Evolutionary conservation across 306 rosid genomes (phyloP).

Genomic region (Cucurbita argyrosperma): DNA sequence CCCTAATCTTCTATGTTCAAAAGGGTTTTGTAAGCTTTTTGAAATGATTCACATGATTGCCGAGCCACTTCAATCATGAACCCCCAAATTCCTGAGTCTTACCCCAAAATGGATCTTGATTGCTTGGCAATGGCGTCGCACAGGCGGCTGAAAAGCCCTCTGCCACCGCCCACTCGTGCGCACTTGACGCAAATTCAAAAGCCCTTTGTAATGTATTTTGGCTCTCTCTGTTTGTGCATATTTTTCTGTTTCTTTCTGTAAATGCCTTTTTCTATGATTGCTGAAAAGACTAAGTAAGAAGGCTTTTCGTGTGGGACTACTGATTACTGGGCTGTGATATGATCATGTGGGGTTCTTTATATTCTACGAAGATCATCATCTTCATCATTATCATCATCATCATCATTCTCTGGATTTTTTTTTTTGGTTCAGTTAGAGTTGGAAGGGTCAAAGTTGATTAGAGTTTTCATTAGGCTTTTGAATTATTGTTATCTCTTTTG

Average conservation of each 20-base stretch:
- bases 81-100: neutral
- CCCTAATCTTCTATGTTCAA: neutral
- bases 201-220: neutral
- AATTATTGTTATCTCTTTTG: slow-evolving; percentile 5
- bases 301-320: slow-evolving; percentile 1
- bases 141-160: slow-evolving; percentile 1
- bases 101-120: neutral
- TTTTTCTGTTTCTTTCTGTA: neutral
- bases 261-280: neutral
- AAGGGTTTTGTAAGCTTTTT: neutral
- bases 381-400: neutral
- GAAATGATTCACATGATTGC: neutral
- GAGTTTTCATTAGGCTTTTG: neutral
- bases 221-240: neutral
- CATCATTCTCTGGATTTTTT: neutral
- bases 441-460: neutral
- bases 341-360: neutral
- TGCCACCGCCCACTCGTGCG: neutral
- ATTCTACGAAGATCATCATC: neutral
- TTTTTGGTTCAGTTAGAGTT: neutral
- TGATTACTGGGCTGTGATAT: slow-evolving; percentile 1
- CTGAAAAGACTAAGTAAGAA: neutral
- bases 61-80: neutral
- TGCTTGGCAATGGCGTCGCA: neutral
- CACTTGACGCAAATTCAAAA: neutral